These are phyloP conservation scores for Candida oleophila DNA, from an alignment of 805 yeast genomes.

Conservation along the genomic window DNA sequence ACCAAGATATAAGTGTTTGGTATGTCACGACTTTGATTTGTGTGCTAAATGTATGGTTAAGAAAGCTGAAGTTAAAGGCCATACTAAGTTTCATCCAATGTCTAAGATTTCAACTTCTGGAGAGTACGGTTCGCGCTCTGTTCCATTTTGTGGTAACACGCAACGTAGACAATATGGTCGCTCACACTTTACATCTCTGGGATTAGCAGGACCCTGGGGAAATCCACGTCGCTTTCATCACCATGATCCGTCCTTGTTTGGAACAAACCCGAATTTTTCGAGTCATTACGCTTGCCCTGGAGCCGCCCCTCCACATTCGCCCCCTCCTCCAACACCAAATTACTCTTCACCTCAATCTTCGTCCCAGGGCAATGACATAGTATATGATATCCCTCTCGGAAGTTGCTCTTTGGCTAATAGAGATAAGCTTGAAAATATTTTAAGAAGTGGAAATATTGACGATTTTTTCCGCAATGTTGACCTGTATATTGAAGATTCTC, in stretches of 20 bases:
- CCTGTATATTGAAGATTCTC: conserved; percentile 18
- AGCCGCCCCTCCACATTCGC: neutral
- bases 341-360: neutral
- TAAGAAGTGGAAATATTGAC: conserved; percentile 14
- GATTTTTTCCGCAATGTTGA: conserved; percentile 18
- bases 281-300: neutral
- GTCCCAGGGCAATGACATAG: conserved; percentile 11
- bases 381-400: conserved; percentile 26
- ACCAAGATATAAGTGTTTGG: conserved; percentile 48
- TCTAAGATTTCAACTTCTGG: conserved; percentile 24
- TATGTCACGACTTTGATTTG: conserved; percentile 54
- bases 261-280: too few relatives aligned
- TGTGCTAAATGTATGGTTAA: conserved; percentile 39
- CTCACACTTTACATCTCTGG: neutral
- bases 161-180: neutral
- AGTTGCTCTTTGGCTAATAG: conserved; percentile 16
- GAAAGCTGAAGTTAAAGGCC: conserved; percentile 15
- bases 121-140: neutral
- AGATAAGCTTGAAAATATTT: conserved; percentile 15
- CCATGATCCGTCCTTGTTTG: too few relatives aligned
- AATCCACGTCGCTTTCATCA: neutral
- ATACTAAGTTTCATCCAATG: conserved; percentile 27
- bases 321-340: neutral
- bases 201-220: neutral
- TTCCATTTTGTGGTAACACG: neutral